Evolutionary conservation across 805 yeast species (phyloP), one percentile per base, ranked within the genome.

Genomic region (Saccharomyces eubayanus): DNA sequence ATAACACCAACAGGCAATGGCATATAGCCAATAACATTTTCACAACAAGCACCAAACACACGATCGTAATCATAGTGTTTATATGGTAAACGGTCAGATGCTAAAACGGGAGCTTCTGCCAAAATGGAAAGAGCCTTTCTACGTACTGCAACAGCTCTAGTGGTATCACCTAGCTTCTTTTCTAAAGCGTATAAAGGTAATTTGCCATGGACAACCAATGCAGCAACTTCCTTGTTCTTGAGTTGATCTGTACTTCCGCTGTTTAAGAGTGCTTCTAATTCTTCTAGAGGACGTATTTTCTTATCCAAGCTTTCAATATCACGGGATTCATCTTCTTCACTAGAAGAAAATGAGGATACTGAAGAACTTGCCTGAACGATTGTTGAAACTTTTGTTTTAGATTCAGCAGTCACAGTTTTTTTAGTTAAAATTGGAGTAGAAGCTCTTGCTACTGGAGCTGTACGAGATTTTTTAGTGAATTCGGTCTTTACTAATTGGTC

Each of bases 31-130:
- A 94, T 87, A 55, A 94, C 99, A 67, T 94, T 94, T 71, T 94
- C 99, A 76, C 99, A 94, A 75, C 99, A 94, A 8, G 99, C 97
- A 57, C 99, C 99, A 66, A 91, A 85, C 6, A 94, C 99, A 60
- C 98, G 84, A 67, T 90, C 95, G 69, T 90, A 94, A 68, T 94
- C 97, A 68, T 92, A 94, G 64, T 82, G 74, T 58, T 77, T 74
- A 71, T 82, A 90, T 20, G 99, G 99, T 58, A 94, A 76, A 58
- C 82, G 80, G 30, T 80, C 75, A 1, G 85, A 73, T 59, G 84
- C 85, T 52, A 94, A 77, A n/a, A 88, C 84, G 53, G 96, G 90
- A 20, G 95, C 90, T 62, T 83, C 79, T 5, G 96, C 89, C 51
- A 89, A 71, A 51, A 82, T 79, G 20, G 97, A 88, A 63, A 94